Conservation (phyloP, 108 stramenopile species). For the Pseudonitzschia multiseries region DNA sequence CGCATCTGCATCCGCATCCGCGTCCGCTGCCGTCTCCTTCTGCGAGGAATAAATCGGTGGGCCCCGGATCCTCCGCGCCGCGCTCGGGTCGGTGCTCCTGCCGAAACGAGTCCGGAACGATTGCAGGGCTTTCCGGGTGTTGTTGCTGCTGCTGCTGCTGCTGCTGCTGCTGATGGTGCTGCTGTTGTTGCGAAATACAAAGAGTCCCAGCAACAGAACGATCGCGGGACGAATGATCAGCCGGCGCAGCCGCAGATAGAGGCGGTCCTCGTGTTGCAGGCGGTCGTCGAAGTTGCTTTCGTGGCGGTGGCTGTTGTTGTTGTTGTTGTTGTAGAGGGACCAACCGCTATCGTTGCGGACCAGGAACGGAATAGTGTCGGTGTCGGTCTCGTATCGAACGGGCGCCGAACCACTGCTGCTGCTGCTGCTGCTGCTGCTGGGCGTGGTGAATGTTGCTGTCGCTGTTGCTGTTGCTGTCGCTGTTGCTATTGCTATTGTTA, state of each 20-base stretch:
- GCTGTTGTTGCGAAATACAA: neutral
- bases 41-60: neutral
- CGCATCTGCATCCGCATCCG: neutral
- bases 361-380: too few relatives aligned
- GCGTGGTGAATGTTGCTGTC: too few relatives aligned
- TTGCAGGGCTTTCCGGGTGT: neutral
- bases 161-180: neutral
- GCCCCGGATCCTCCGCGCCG: too few relatives aligned
- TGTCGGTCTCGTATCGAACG: too few relatives aligned
- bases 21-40: neutral
- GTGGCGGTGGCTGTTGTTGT: neutral
- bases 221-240: constrained; percentile 19
- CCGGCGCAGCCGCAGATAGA: constrained; percentile 8
- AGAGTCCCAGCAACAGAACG: constrained; percentile 13
- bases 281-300: neutral
- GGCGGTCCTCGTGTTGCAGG: neutral
- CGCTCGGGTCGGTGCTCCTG: too few relatives aligned
- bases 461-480: neutral
- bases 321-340: neutral
- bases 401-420: too few relatives aligned
- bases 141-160: neutral
- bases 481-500: neutral
- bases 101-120: too few relatives aligned
- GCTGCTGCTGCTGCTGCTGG: too few relatives aligned
- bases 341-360: too few relatives aligned